These are phyloP conservation scores for Nicotiana paniculata DNA, from an alignment of 257 asterid species.

Conservation along the genomic window DNA sequence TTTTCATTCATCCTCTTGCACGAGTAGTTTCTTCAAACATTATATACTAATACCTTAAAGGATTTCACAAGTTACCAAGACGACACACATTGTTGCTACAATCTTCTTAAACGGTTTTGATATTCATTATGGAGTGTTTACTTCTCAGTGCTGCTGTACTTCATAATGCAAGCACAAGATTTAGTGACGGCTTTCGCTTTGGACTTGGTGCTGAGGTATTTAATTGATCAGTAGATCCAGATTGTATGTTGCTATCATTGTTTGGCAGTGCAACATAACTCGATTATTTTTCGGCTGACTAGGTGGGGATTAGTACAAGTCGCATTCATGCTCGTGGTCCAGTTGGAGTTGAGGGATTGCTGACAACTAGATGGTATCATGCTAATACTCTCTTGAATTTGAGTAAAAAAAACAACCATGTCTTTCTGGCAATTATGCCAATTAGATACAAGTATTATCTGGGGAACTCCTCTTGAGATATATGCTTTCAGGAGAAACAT, in stretches of 20 bases:
- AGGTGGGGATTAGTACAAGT: constrained; percentile 97
- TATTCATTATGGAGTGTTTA: not conserved
- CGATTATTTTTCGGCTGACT: constrained; percentile 14
- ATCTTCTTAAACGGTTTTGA: not conserved
- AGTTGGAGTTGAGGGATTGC: constrained; percentile 93
- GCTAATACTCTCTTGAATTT: constrained; percentile 1
- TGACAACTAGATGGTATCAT: constrained; percentile 80
- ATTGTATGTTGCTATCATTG: not conserved
- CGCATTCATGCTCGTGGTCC: constrained; percentile 99
- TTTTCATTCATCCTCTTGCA: not conserved
- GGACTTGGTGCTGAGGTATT: constrained; percentile 93
- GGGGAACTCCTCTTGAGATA: not conserved
- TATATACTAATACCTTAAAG: not conserved
- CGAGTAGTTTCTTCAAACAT: not conserved
- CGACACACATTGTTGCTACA: not conserved
- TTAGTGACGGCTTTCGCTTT: constrained; percentile 87
- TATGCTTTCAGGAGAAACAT: not conserved
- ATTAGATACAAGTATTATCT: not conserved
- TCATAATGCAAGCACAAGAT: constrained; percentile 92
- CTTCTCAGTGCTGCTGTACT: constrained; percentile 85
- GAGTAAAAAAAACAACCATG: not conserved
- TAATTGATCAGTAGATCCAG: not conserved
- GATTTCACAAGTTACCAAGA: not conserved
- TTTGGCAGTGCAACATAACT: not conserved
- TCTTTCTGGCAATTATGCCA: not conserved